A percentile compares a stretch with the other conserved stretches of the same genome.
Evolutionary conservation across 176 grass and related monocot species (phyloP).

Genomic region (Dendrocalamus sinicus): DNA sequence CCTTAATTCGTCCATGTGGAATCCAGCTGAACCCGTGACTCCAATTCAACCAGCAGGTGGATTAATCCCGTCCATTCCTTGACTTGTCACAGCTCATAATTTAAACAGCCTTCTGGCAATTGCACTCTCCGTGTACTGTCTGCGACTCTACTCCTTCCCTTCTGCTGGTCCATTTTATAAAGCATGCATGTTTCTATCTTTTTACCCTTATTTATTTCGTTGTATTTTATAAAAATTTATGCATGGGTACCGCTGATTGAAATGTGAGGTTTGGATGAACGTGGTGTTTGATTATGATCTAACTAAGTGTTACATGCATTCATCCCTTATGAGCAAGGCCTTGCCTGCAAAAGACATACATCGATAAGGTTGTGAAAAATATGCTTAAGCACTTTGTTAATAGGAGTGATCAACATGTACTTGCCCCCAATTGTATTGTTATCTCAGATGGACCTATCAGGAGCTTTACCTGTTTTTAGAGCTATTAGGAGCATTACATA

Average conservation of each 20-base stretch:
- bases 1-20: conserved; percentile 10
- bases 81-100: background rate
- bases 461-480: background rate
- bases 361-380: background rate
- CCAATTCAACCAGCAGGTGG: background rate
- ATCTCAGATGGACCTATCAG: background rate
- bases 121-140: background rate
- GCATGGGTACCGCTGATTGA: background rate
- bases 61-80: background rate
- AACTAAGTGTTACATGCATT: background rate
- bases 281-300: background rate
- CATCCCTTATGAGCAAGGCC: background rate
- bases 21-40: background rate
- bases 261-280: background rate
- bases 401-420: background rate
- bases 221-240: background rate
- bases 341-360: background rate
- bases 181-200: background rate
- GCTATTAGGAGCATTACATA: background rate
- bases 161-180: too few species aligned
- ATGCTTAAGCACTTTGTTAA: background rate
- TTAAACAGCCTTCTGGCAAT: background rate
- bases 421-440: background rate
- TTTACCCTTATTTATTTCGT: background rate
- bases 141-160: background rate